phyloP scores from a whole-genome alignment of 441 rosid species.

The Pelargonium cotyledonis region DNA sequence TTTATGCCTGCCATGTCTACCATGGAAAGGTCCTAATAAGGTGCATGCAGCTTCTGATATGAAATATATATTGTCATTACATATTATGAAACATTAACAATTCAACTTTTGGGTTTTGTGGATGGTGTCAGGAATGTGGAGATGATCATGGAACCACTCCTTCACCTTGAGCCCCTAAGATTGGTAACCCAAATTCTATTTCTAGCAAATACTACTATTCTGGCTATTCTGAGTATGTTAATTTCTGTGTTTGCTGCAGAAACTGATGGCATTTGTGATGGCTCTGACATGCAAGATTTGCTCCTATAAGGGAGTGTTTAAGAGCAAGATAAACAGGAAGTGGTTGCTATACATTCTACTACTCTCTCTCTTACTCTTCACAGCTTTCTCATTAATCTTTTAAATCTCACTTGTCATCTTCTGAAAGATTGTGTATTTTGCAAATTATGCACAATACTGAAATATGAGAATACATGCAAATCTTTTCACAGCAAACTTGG shows the following conservation, averaged over 20 bases:
- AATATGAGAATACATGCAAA: too few relatives aligned
- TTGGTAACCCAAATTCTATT: constrained; percentile 30
- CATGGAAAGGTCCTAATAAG: constrained; percentile 57
- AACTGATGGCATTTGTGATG: constrained; percentile 23
- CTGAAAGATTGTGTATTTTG: too few relatives aligned
- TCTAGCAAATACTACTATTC: not conserved
- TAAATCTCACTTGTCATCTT: not conserved
- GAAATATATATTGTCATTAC: too few relatives aligned
- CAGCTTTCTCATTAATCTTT: constrained; percentile 29
- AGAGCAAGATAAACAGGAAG: constrained; percentile 19
- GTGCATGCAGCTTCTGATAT: constrained; percentile 20
- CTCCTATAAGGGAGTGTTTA: constrained; percentile 13
- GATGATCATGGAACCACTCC: constrained; percentile 70
- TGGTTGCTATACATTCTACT: constrained; percentile 12
- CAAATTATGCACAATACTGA: too few relatives aligned
- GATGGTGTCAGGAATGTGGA: constrained; percentile 50
- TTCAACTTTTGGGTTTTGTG: not conserved
- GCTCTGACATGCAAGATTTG: constrained; percentile 30
- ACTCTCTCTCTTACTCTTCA: constrained; percentile 22
- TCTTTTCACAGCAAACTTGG: too few relatives aligned
- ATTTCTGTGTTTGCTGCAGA: constrained; percentile 23
- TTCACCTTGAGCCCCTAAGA: constrained; percentile 46
- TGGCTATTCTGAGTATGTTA: not conserved
- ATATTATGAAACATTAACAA: not conserved
- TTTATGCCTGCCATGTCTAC: constrained; percentile 56